Percentiles rank a stretch among this genome's conserved stretches.
Evolutionary conservation across 345 rosid species (phyloP).

Genomic region (Citrus mangshanensis): DNA sequence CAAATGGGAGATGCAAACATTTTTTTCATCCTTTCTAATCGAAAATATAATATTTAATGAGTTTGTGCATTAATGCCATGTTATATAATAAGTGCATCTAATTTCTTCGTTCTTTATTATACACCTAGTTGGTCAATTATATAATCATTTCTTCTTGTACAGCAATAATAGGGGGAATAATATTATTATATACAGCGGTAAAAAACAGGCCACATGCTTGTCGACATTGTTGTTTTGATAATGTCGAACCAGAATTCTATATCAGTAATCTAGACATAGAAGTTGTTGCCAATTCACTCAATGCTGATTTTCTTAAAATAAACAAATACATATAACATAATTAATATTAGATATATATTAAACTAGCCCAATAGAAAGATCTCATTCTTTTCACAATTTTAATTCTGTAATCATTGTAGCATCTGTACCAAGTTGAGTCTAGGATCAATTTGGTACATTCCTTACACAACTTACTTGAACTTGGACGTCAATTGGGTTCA

Average conservation of each 20-base stretch:
- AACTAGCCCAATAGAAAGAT: background rate
- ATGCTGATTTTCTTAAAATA: background rate
- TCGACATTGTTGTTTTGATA: slow-evolving; percentile 20
- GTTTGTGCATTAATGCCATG: too few relatives aligned
- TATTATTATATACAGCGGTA: background rate
- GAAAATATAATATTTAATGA: too few relatives aligned
- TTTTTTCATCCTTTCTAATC: too few relatives aligned
- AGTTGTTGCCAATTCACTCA: slow-evolving; percentile 15
- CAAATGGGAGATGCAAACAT: too few relatives aligned
- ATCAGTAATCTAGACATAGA: slow-evolving; percentile 13
- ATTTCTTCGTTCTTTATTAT: background rate
- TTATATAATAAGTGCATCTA: too few relatives aligned
- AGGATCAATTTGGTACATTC: background rate
- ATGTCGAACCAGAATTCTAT: slow-evolving; percentile 16
- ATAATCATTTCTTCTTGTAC: background rate
- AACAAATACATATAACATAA: background rate
- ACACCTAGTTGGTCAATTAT: background rate
- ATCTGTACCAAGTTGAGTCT: background rate
- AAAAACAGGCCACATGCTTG: slow-evolving; percentile 12
- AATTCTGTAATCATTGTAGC: slow-evolving; percentile 4
- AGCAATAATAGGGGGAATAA: background rate
- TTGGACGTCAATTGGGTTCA: background rate
- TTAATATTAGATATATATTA: background rate
- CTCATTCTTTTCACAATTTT: background rate
- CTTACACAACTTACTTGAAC: background rate